Evolutionary conservation across 1,284 basidiomycete genomes (phyloP).

Genomic region (Malassezia nana): DNA sequence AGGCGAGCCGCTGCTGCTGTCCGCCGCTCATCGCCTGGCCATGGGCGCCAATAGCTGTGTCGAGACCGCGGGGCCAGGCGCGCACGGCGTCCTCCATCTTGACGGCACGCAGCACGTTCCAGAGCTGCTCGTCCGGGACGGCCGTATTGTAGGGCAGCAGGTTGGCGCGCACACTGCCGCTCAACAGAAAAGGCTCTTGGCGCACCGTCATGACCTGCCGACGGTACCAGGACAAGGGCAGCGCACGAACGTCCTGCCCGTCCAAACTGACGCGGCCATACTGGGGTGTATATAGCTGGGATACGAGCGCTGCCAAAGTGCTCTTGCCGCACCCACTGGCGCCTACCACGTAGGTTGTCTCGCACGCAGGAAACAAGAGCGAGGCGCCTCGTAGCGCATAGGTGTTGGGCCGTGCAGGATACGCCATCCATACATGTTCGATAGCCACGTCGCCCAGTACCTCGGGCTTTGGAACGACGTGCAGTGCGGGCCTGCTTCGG

Average conservation of each 20-base stretch:
- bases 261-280: conserved; percentile 61
- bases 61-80: conserved; percentile 75
- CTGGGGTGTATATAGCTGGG: conserved; percentile 61
- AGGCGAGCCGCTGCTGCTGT: conserved; percentile 80
- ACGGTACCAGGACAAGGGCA: conserved; percentile 67
- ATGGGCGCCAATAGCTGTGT: conserved; percentile 62
- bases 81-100: conserved; percentile 77
- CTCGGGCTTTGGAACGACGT: neutral
- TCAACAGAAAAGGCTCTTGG: conserved; percentile 68
- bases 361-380: conserved; percentile 65
- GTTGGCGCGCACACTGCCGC: conserved; percentile 76
- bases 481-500: neutral
- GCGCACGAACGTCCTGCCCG: conserved; percentile 61
- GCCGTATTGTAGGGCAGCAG: conserved; percentile 65
- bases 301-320: conserved; percentile 73
- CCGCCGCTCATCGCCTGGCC: conserved; percentile 78
- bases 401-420: conserved; percentile 66
- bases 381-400: conserved; percentile 59
- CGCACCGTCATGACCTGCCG: conserved; percentile 66
- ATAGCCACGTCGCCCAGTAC: conserved; percentile 5
- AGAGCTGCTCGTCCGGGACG: conserved; percentile 57
- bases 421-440: conserved; percentile 66
- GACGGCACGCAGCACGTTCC: conserved; percentile 70
- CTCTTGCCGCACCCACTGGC: conserved; percentile 83
- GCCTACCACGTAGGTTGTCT: conserved; percentile 87